Evolutionary conservation across 768 basidiomycete genomes (phyloP), one percentile per base, ranked within the genome.

Genomic region (Suillus luteus): DNA sequence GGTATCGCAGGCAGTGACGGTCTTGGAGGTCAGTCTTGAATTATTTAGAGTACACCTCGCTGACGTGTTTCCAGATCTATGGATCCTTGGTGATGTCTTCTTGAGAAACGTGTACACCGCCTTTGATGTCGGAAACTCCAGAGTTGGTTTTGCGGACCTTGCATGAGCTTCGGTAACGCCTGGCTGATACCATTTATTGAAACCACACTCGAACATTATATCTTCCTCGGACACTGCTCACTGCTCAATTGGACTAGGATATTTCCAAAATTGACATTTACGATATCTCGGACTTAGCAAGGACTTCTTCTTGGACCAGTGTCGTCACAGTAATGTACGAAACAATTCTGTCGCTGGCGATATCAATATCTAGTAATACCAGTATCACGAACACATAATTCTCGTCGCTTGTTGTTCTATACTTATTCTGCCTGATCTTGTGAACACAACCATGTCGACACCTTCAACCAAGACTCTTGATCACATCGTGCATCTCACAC

Each of bases 401-500:
- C 11, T 41, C 11, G 59, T 66, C 41, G 57, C 19, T 17, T 58
- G 5, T 40, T 11, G 3, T 10, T 51, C 49, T 17, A 58, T 40
- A 24, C 37, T 40, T 22, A 24, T 40, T 40, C 37, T 9, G 5
- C 37, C 12, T 24, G 55, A 17, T 40, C 38, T 58, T 41, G 33
- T 41, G 6, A 41, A 41, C 8, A 38, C 24, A n/a, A 51, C n/a
- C 31, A 75, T 74, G 75, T 55, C 70, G 14, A 40, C 44, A 7
- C 72, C 73, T 33, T 76, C 78, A 19, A 85, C 82, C 2, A 76
- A 72, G 51, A 82, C 73, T 35, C 69, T 91, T 12, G 90, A 92
- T 66, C 90, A 92, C 66, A 84, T 92, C 62, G 82, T 92, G 0
- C 85, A 91, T 70, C 78, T 92, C n/a, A 86, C 86, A 0, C 85